Evolutionary conservation across 805 yeast genomes (phyloP).

Genomic region (Kluyveromyces nonfermentans): DNA sequence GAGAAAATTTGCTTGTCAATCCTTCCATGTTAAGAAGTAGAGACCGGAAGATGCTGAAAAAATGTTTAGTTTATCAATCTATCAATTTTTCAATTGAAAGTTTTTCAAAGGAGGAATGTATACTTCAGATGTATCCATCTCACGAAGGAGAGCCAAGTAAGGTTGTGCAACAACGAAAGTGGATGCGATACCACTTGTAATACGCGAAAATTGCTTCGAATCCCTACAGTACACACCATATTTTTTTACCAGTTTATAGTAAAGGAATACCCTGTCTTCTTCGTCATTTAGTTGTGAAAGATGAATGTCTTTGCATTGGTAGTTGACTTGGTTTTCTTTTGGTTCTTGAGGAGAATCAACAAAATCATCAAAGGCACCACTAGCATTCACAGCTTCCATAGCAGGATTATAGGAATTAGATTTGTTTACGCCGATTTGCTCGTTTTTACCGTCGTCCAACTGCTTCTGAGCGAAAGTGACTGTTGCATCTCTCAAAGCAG

Average conservation of each 20-base stretch:
- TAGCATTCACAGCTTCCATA: conserved; percentile 30
- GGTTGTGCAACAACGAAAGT: conserved; percentile 34
- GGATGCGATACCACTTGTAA: conserved; percentile 37
- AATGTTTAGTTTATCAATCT: conserved; percentile 2
- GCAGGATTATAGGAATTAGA: conserved; percentile 28
- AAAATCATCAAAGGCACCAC: conserved; percentile 31
- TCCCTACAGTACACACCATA: conserved; percentile 41
- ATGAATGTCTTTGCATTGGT: conserved; percentile 7
- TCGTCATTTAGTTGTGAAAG: conserved; percentile 3
- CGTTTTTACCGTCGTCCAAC: conserved; percentile 7
- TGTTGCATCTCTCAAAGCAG: conserved; percentile 72
- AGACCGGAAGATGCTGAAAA: not conserved
- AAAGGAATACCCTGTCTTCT: conserved; percentile 42
- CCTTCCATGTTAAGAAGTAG: not conserved
- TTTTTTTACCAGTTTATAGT: conserved; percentile 44
- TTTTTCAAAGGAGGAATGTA: conserved; percentile 34
- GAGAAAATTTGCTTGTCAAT: not conserved
- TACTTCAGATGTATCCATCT: conserved; percentile 32
- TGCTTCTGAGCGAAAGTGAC: conserved; percentile 29
- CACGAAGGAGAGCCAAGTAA: conserved; percentile 31
- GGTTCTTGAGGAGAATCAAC: conserved; percentile 7
- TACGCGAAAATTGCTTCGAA: conserved; percentile 37
- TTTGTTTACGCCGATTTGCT: conserved; percentile 10
- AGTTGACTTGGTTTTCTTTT: conserved; percentile 8
- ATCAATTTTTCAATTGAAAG: conserved; percentile 18